These are phyloP conservation scores for Aspergillus nomiae DNA, from an alignment of 2,329 filamentous ascomycete genomes.

Conservation along the genomic window DNA sequence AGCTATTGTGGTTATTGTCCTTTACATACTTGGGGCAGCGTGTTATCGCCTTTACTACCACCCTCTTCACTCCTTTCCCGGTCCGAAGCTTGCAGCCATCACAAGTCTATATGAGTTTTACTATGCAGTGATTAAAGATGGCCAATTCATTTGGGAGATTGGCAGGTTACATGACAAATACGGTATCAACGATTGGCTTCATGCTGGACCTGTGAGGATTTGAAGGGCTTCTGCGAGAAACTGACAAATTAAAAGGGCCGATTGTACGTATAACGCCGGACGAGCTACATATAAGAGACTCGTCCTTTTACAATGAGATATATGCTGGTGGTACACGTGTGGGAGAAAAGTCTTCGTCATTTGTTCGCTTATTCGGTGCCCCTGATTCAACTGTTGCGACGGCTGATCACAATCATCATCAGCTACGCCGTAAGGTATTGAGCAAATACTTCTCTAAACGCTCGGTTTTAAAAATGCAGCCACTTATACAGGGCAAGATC, in stretches of 20 bases:
- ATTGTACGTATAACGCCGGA: slow-evolving; percentile 36
- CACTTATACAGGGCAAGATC: neutral
- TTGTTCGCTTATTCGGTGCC: neutral
- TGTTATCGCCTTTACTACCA: neutral
- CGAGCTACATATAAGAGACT: slow-evolving; percentile 39
- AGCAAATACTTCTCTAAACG: slow-evolving; percentile 1
- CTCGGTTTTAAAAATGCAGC: neutral
- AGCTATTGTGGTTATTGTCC: neutral
- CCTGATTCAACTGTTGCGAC: slow-evolving; percentile 33
- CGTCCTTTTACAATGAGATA: slow-evolving; percentile 34
- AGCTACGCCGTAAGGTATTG: slow-evolving; percentile 21
- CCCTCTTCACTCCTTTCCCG: neutral
- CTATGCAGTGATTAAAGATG: neutral
- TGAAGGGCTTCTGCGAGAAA: no score
- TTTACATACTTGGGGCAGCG: neutral
- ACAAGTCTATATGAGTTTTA: neutral
- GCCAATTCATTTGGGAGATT: neutral
- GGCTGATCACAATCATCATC: slow-evolving; percentile 42
- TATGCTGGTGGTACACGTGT: slow-evolving; percentile 24
- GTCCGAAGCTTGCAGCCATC: neutral
- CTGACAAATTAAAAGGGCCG: neutral
- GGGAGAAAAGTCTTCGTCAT: slow-evolving; percentile 11
- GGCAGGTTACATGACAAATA: neutral
- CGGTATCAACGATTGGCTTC: neutral
- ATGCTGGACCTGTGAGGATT: no score